Evolutionary conservation across 2,329 filamentous ascomycete species (phyloP), one percentile per base, ranked within the genome.

Genomic region (Epichloe gansuensis): DNA sequence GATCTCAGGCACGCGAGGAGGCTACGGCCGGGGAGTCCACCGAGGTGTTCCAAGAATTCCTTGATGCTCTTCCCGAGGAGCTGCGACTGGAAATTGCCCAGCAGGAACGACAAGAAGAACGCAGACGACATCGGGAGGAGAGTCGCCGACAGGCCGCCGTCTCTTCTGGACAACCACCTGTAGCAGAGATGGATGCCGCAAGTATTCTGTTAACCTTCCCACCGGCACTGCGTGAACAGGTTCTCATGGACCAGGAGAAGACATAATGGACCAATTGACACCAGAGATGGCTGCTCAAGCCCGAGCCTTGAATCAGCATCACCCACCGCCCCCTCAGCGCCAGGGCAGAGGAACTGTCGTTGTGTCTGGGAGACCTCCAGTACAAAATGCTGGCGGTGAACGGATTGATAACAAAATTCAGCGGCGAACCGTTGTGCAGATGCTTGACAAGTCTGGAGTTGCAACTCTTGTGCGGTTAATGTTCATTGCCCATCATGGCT

Each of bases 401-500:
- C 72, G 73, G 45, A 64, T 60, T 58, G 69, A 81, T 58, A 78
- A 76, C 65, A 91, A 90, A 70, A 71, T 76, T 39, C 85, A 86
- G 61, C 83, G 88, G 53, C 86, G 87, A 56, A 84, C 88, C 23
- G 86, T 94, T 54, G 87, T 95, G 25, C 93, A 98, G 66, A 95
- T 98, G 86, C 80, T 98, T 34, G 93, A 98, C 68, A 96, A 95
- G 70, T 80, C 91, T 46, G 93, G 94, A 28, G 85, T 98, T 58
- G 93, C 94, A 28, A 97, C 93, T n/a, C 74, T 98, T 37, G 77
- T 98, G 44, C 88, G 94, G n/a, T 78, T 98, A 9, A 96, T 98
- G 91, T 98, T 98, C 67, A 90, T 97, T 61, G 86, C 88, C 47
- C 88, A 96, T 59, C 88, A 91, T 58, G 88, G 88, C 23, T 93